Conservation (phyloP, 2,329 filamentous ascomycete genomes). For the Colletotrichum abscissum region DNA sequence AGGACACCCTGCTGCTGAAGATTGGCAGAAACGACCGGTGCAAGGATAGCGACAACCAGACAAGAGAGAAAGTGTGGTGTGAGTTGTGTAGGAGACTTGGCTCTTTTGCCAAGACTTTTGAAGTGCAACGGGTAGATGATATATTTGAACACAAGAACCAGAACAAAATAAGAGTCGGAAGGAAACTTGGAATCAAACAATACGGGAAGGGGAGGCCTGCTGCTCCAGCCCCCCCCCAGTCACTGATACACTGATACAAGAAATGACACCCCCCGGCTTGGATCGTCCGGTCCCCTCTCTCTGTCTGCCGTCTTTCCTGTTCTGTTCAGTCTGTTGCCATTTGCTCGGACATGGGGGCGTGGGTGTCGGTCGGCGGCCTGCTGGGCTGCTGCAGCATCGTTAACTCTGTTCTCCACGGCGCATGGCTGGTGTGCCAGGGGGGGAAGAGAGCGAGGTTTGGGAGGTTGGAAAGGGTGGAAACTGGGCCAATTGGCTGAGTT, state of each 20-base stretch:
- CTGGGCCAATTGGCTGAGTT: neutral
- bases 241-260: neutral
- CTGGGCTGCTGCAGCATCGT: neutral
- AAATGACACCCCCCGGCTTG: neutral
- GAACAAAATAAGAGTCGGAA: neutral
- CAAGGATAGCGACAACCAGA: neutral
- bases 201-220: slow-evolving; percentile 9
- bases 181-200: neutral
- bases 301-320: neutral
- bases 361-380: neutral
- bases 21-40: neutral
- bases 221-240: slow-evolving; percentile 4
- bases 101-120: slow-evolving; percentile 18
- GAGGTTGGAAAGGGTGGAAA: neutral
- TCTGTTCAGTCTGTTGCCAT: neutral
- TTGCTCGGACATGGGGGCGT: slow-evolving; percentile 17
- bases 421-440: slow-evolving; percentile 2
- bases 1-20: no score
- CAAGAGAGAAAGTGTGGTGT: no score
- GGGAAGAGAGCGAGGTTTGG: slow-evolving; percentile 12
- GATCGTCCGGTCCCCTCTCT: neutral
- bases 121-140: slow-evolving; percentile 1
- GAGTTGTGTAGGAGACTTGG: neutral
- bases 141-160: slow-evolving; percentile 21
- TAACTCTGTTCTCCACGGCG: slow-evolving; percentile 23